phyloP scores from a whole-genome alignment of 257 asterid species.

The Anisodus tanguticus region DNA sequence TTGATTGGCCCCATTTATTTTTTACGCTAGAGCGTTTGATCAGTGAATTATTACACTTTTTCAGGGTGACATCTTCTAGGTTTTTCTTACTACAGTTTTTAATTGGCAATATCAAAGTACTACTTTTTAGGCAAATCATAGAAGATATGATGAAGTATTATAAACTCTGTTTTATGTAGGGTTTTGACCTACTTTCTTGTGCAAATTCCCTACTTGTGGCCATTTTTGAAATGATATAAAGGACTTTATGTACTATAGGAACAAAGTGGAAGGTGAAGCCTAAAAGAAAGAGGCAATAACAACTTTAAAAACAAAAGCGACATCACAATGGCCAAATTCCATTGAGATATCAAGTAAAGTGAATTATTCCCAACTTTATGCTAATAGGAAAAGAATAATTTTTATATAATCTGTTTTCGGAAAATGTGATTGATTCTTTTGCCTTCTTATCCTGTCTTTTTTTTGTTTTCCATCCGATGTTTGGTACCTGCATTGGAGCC shows the following conservation, averaged over 20 bases:
- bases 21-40: no score
- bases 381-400: neutral
- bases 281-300: neutral
- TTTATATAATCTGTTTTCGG: neutral
- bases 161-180: neutral
- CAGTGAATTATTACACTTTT: neutral
- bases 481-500: no score
- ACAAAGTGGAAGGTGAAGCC: neutral
- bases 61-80: neutral
- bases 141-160: neutral
- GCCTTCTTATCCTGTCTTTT: no score
- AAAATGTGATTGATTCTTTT: neutral
- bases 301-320: slow-evolving; percentile 12
- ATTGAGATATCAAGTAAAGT: neutral
- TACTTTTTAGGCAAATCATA: neutral
- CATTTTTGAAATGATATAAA: neutral
- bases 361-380: slow-evolving; percentile 22
- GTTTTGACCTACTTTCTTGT: neutral
- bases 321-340: neutral
- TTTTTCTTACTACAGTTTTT: neutral
- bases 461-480: no score
- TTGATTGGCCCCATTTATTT: no score
- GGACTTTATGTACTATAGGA: neutral
- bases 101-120: neutral
- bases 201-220: neutral